Evolutionary conservation across 2,329 filamentous ascomycete genomes (phyloP).

Genomic region (Tolypocladium tundrense): DNA sequence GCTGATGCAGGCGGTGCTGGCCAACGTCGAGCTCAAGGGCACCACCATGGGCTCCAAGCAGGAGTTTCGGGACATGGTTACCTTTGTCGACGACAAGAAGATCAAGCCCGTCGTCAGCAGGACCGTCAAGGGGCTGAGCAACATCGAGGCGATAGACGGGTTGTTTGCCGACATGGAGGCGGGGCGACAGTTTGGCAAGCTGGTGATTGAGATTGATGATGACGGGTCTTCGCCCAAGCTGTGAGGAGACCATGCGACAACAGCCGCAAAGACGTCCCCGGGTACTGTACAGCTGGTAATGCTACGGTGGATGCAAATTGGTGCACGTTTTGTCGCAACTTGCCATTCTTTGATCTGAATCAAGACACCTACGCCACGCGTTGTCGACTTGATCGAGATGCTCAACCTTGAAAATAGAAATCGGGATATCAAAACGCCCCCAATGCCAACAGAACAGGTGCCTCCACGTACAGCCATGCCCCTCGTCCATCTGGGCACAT

Average conservation of each 20-base stretch:
- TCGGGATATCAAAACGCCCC: slow-evolving; percentile 7
- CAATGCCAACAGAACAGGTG: slow-evolving; percentile 2
- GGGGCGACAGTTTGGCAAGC: slow-evolving; percentile 81
- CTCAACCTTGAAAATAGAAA: slow-evolving; percentile 5
- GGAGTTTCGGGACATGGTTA: slow-evolving; percentile 87
- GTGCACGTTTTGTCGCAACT: not conserved
- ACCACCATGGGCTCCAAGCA: slow-evolving; percentile 83
- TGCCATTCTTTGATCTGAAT: not conserved
- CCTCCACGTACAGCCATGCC: not conserved
- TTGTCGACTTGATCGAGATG: not conserved
- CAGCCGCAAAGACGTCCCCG: not conserved
- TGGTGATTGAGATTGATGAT: slow-evolving; percentile 64
- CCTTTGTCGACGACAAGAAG: slow-evolving; percentile 63
- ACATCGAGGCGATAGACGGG: slow-evolving; percentile 67
- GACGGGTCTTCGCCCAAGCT: slow-evolving; percentile 26
- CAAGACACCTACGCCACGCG: not conserved
- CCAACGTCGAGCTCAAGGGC: slow-evolving; percentile 79
- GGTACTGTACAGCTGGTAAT: not conserved
- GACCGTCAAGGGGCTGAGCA: slow-evolving; percentile 61
- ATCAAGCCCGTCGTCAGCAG: slow-evolving; percentile 71
- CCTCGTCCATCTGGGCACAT: not conserved
- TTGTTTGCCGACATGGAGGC: slow-evolving; percentile 84
- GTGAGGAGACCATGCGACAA: slow-evolving; percentile 12
- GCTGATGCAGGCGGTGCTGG: slow-evolving; percentile 71
- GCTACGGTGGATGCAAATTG: not conserved